A percentile compares a stretch with the other conserved stretches of the same genome.
Conservation (phyloP, 2,329 filamentous ascomycete genomes). For the Thelonectria discophora region DNA sequence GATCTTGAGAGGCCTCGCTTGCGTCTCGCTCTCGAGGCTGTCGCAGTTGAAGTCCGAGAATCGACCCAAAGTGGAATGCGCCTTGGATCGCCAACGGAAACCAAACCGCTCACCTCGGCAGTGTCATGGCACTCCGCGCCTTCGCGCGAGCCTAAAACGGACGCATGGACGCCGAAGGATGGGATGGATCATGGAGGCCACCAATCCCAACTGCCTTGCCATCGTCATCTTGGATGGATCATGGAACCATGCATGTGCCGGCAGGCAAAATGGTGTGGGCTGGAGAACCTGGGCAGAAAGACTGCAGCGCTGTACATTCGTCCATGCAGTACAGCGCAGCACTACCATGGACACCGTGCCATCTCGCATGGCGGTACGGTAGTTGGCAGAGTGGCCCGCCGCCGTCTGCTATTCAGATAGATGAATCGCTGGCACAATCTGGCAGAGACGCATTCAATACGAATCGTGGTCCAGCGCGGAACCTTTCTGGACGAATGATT, state of each 20-base stretch:
- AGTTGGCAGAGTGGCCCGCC: slow-evolving; percentile 29
- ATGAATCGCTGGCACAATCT: slow-evolving; percentile 15
- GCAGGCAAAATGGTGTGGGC: slow-evolving; percentile 37
- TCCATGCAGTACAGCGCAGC: not conserved
- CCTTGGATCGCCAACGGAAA: slow-evolving; percentile 3
- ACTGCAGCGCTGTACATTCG: slow-evolving; percentile 4
- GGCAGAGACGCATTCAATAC: slow-evolving; percentile 22
- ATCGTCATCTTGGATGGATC: slow-evolving; percentile 28
- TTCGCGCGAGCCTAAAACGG: slow-evolving; percentile 14
- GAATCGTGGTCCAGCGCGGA: slow-evolving; percentile 22
- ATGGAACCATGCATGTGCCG: slow-evolving; percentile 38
- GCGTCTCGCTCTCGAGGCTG: not conserved
- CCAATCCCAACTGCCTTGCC: slow-evolving; percentile 30
- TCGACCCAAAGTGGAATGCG: not conserved
- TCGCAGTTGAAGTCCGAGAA: not conserved
- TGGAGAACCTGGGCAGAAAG: slow-evolving; percentile 24
- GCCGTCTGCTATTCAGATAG: slow-evolving; percentile 22
- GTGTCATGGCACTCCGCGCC: slow-evolving; percentile 10
- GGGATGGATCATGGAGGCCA: slow-evolving; percentile 34
- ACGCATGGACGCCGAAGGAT: slow-evolving; percentile 21
- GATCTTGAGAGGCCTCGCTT: not conserved
- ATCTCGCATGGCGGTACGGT: slow-evolving; percentile 27
- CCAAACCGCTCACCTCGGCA: slow-evolving; percentile 18
- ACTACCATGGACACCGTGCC: slow-evolving; percentile 3
- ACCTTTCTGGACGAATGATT: slow-evolving; percentile 25